Percentiles rank a stretch among this genome's conserved stretches.
These are phyloP conservation scores for Psilocybe azurescens DNA, from an alignment of 768 basidiomycete genomes.

Conservation along the genomic window DNA sequence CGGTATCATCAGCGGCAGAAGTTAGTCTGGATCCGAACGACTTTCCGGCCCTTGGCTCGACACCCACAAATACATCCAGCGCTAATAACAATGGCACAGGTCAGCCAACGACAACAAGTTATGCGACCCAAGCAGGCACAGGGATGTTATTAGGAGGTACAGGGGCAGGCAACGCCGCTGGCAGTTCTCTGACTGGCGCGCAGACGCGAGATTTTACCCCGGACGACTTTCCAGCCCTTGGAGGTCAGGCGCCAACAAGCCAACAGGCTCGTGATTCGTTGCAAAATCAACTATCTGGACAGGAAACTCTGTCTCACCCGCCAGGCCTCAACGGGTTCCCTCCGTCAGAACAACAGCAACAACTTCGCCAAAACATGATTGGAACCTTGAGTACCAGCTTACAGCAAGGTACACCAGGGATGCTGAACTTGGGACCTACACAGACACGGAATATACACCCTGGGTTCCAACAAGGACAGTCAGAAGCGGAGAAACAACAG, in stretches of 20 bases:
- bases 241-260: constrained; percentile 57
- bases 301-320: constrained; percentile 60
- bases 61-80: constrained; percentile 45
- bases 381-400: constrained; percentile 50
- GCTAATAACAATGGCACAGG: constrained; percentile 42
- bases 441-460: constrained; percentile 53
- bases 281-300: constrained; percentile 38
- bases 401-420: constrained; percentile 62
- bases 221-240: constrained; percentile 89
- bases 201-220: constrained; percentile 77
- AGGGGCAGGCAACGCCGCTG: constrained; percentile 42
- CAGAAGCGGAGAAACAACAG: constrained; percentile 69
- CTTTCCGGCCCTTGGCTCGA: constrained; percentile 84
- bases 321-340: constrained; percentile 80
- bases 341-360: constrained; percentile 53
- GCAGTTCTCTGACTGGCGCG: constrained; percentile 37
- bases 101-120: constrained; percentile 61
- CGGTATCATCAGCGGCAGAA: constrained; percentile 71
- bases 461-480: constrained; percentile 61
- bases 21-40: constrained; percentile 86
- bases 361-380: constrained; percentile 63
- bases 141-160: constrained; percentile 54
- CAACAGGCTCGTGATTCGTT: constrained; percentile 37
- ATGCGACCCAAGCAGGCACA: constrained; percentile 82
- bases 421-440: constrained; percentile 59